Evolutionary conservation across 2,329 filamentous ascomycete genomes (phyloP).

Genomic region (Ceratocystis cubensis): DNA sequence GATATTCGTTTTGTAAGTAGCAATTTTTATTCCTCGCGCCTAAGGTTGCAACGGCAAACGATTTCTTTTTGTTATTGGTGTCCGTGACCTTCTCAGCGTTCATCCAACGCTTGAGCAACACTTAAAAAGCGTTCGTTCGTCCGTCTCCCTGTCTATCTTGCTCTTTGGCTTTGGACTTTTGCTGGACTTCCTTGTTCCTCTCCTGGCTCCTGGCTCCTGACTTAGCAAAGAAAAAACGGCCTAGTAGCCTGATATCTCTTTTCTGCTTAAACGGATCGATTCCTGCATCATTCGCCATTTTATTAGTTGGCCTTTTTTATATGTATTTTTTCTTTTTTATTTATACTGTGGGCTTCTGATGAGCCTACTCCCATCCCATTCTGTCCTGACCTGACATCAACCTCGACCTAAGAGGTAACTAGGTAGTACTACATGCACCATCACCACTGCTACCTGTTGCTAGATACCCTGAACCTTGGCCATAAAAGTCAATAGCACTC

Average conservation of each 20-base stretch:
- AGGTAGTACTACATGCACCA: neutral
- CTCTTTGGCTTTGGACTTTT: neutral
- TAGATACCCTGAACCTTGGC: neutral
- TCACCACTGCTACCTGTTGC: neutral
- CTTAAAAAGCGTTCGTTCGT: neutral
- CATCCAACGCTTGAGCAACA: neutral
- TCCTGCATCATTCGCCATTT: neutral
- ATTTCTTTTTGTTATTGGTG: neutral
- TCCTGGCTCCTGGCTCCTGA: neutral
- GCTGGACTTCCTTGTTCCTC: neutral
- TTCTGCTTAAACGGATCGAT: neutral
- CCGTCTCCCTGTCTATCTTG: neutral
- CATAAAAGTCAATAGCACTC: neutral
- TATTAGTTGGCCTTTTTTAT: neutral
- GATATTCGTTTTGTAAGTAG: neutral
- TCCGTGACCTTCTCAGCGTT: neutral
- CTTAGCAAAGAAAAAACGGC: neutral
- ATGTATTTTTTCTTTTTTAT: neutral
- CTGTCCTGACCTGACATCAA: constrained; percentile 2
- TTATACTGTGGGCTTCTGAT: neutral
- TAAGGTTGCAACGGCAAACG: neutral
- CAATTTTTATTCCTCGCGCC: neutral
- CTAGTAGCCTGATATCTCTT: neutral
- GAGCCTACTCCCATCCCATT: neutral
- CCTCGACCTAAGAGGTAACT: neutral